These are phyloP conservation scores for Calocybe gambosa DNA, from an alignment of 1,284 basidiomycete genomes.

Conservation along the genomic window DNA sequence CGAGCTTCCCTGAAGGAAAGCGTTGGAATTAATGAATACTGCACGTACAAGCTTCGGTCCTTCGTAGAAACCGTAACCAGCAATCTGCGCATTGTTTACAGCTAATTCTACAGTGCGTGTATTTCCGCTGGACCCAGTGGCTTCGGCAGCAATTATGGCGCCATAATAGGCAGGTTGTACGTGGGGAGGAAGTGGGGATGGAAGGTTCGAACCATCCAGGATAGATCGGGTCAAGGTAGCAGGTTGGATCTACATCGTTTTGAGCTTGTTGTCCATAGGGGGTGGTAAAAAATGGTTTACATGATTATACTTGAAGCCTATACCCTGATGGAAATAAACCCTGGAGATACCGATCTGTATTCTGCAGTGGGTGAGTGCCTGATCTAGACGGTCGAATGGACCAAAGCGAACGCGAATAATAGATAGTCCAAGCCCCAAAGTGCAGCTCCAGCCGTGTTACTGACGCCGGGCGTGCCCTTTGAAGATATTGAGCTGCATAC, in stretches of 20 bases:
- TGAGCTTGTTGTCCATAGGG: neutral
- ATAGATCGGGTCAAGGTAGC: constrained; percentile 45
- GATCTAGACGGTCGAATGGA: neutral
- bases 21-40: constrained; percentile 52
- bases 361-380: constrained; percentile 14
- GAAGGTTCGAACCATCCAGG: constrained; percentile 40
- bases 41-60: constrained; percentile 36
- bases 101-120: constrained; percentile 46
- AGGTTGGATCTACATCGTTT: constrained; percentile 49
- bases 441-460: constrained; percentile 64
- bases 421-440: constrained; percentile 66
- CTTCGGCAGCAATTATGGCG: constrained; percentile 41
- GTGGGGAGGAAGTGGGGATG: constrained; percentile 43
- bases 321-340: constrained; percentile 40
- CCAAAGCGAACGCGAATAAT: constrained; percentile 37
- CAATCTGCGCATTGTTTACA: constrained; percentile 41
- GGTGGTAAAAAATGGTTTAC: constrained; percentile 20
- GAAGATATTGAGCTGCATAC: neutral
- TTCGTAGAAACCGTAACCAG: constrained; percentile 63
- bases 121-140: constrained; percentile 24
- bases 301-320: constrained; percentile 45
- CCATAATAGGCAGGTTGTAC: constrained; percentile 59
- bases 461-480: constrained; percentile 58
- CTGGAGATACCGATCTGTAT: constrained; percentile 33
- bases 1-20: constrained; percentile 37